Evolutionary conservation across 179 eudicot genomes (phyloP).

Genomic region (Carnegiea gigantea): DNA sequence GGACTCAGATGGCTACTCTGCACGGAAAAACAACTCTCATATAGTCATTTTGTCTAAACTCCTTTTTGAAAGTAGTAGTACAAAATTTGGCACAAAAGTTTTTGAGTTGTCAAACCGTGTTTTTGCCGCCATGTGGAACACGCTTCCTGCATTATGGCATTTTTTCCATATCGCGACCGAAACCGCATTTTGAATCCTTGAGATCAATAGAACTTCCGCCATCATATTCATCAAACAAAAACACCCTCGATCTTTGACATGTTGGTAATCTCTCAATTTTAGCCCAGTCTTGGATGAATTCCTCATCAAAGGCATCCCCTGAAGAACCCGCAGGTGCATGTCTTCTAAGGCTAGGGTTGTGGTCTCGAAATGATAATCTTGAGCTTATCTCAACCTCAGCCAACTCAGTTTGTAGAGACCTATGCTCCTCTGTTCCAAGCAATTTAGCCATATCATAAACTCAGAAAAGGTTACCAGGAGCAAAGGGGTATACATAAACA

Average conservation of each 20-base stretch:
- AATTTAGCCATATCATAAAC: conserved; percentile 40
- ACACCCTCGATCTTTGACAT: conserved; percentile 46
- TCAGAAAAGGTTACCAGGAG: no score
- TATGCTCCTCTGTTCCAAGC: conserved; percentile 40
- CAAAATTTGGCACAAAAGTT: no score
- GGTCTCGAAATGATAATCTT: conserved; percentile 42
- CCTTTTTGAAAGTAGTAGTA: no score
- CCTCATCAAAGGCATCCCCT: conserved; percentile 33
- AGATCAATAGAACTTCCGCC: conserved; percentile 16
- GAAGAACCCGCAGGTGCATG: conserved; percentile 33
- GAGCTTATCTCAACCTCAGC: conserved; percentile 52
- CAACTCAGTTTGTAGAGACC: conserved; percentile 42
- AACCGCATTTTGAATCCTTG: no score
- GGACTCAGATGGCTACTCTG: not conserved
- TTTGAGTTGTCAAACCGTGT: no score
- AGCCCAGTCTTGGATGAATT: conserved; percentile 37
- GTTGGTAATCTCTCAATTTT: conserved; percentile 47
- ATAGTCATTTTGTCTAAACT: no score
- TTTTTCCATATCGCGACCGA: no score
- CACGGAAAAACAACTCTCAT: not conserved
- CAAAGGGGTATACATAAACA: no score
- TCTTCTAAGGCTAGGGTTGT: conserved; percentile 39
- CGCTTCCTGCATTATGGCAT: no score
- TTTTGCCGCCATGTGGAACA: no score
- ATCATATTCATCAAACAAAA: conserved; percentile 44